Conservation (phyloP, 2,329 filamentous ascomycete species). For the Venturiaceae sp. region DNA sequence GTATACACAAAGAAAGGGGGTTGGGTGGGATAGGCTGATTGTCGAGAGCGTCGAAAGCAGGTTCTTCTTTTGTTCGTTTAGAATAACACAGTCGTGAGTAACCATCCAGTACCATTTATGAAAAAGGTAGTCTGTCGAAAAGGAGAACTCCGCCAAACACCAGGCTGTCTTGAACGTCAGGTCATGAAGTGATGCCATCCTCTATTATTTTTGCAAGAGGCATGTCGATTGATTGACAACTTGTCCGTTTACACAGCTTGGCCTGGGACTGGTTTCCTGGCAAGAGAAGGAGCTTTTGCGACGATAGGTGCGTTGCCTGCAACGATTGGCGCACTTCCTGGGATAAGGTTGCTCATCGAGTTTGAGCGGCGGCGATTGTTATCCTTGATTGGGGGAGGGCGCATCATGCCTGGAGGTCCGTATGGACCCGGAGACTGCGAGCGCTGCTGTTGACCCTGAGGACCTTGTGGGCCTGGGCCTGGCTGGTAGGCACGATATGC, state of each 20-base stretch:
- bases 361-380: constrained; percentile 26
- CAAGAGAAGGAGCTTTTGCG: background rate
- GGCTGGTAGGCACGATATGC: constrained; percentile 16
- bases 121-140: background rate
- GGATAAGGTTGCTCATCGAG: constrained; percentile 21
- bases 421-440: constrained; percentile 30
- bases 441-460: constrained; percentile 15
- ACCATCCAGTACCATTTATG: background rate
- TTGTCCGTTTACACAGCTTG: background rate
- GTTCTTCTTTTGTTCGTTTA: background rate
- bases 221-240: background rate
- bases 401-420: constrained; percentile 17
- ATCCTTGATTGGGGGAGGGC: constrained; percentile 13
- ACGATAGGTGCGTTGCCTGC: background rate
- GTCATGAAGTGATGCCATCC: background rate
- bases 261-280: constrained; percentile 7
- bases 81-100: background rate
- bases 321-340: background rate
- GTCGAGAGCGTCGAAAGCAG: background rate
- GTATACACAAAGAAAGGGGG: background rate
- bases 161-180: background rate
- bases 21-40: background rate
- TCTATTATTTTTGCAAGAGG: background rate
- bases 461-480: background rate
- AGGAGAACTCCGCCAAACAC: background rate